phyloP scores from a whole-genome alignment of 352 stramenopile species.

The Phytophthora aleatoria region DNA sequence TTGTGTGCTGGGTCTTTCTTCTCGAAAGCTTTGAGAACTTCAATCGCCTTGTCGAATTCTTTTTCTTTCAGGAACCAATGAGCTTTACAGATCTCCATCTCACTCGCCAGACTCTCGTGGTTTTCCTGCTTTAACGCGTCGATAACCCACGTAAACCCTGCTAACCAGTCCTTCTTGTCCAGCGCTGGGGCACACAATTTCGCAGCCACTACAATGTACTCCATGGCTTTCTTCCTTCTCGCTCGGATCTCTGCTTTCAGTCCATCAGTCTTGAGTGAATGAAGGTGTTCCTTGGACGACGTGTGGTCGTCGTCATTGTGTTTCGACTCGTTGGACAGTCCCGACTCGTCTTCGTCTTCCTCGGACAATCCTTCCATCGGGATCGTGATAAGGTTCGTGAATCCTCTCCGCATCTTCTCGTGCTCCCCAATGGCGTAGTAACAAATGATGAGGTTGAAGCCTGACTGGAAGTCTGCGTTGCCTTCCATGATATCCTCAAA shows the following conservation, averaged over 20 bases:
- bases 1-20: constrained; percentile 95
- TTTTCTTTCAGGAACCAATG: constrained; percentile 93
- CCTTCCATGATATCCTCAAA: constrained; percentile 96
- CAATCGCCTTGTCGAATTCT: constrained; percentile 94
- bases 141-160: constrained; percentile 95
- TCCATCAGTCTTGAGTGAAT: constrained; percentile 70
- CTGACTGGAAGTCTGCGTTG: constrained; percentile 94
- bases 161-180: constrained; percentile 92
- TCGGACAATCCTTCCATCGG: constrained; percentile 87
- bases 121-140: constrained; percentile 90
- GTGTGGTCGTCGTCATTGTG: constrained; percentile 43
- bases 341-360: constrained; percentile 84
- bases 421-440: constrained; percentile 96
- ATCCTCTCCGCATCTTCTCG: constrained; percentile 93
- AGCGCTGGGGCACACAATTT: constrained; percentile 93
- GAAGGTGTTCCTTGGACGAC: constrained; percentile 54
- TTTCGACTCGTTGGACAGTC: constrained; percentile 60
- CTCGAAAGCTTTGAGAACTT: constrained; percentile 95
- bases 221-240: constrained; percentile 77
- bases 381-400: constrained; percentile 92
- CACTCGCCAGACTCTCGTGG: constrained; percentile 90
- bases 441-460: constrained; percentile 97
- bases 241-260: constrained; percentile 82
- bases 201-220: constrained; percentile 94
- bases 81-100: constrained; percentile 91